phyloP scores from a whole-genome alignment of 2,329 filamentous ascomycete genomes.

The Sclerotinia borealis region DNA sequence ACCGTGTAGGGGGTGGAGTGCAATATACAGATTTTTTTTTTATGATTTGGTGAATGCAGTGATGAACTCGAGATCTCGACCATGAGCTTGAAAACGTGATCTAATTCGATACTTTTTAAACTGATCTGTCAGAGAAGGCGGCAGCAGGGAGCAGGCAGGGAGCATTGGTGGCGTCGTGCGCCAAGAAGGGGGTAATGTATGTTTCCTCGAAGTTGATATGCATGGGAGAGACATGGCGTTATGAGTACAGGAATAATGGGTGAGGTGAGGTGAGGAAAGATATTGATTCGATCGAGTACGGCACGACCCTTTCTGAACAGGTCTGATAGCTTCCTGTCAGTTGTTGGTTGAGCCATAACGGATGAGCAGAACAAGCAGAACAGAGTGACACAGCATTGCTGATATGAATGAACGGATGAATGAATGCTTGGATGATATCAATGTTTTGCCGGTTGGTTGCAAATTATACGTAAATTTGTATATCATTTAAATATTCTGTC shows the following conservation, averaged over 20 bases:
- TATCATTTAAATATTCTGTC: no score
- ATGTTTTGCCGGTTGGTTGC: no score
- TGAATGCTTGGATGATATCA: no score
- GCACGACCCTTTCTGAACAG: background rate
- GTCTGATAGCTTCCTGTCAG: background rate
- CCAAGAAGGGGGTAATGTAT: background rate
- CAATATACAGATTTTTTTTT: constrained; percentile 3
- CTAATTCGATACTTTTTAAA: background rate
- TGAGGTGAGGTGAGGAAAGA: background rate
- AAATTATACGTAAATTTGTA: no score
- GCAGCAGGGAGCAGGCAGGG: background rate
- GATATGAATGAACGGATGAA: background rate
- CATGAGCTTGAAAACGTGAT: background rate
- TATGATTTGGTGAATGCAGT: background rate
- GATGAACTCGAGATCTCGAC: background rate
- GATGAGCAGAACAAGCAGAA: background rate
- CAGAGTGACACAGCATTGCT: background rate
- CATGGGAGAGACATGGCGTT: background rate
- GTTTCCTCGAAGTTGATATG: background rate
- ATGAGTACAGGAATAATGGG: no score
- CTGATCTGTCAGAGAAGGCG: background rate
- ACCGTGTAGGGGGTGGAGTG: background rate
- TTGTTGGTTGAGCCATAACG: no score
- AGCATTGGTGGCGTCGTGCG: background rate
- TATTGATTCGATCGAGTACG: background rate